Conservation (phyloP, 164 flowering plant genomes). For the Nymphaea thermarum region DNA sequence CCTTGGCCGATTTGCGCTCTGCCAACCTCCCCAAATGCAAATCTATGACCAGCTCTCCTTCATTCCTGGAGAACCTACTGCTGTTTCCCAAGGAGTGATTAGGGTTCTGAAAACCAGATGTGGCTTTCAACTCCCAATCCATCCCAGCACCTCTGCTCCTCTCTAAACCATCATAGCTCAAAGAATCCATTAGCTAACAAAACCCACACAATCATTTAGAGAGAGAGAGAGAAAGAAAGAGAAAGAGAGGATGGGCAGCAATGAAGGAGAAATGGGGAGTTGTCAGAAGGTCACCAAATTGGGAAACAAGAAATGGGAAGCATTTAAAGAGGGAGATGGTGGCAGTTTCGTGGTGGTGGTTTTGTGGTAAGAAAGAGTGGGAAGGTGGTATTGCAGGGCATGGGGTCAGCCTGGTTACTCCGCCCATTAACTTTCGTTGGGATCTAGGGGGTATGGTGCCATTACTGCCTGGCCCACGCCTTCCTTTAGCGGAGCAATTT, state of each 20-base stretch:
- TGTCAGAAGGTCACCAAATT: neutral
- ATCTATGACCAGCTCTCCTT: constrained; percentile 20
- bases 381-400: neutral
- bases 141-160: neutral
- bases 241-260: neutral
- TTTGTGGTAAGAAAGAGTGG: neutral
- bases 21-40: constrained; percentile 48
- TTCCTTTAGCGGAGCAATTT: no score
- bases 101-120: neutral
- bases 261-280: neutral
- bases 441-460: neutral
- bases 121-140: neutral
- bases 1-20: constrained; percentile 21
- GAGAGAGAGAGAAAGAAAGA: neutral
- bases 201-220: neutral
- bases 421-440: neutral
- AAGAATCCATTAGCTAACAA: neutral
- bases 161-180: neutral
- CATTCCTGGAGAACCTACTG: neutral
- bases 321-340: neutral
- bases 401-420: neutral
- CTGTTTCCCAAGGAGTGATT: neutral
- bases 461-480: neutral
- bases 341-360: neutral
- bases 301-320: neutral